Evolutionary conservation across 768 basidiomycete genomes (phyloP), one percentile per base, ranked within the genome.

Genomic region (Russula emetica): DNA sequence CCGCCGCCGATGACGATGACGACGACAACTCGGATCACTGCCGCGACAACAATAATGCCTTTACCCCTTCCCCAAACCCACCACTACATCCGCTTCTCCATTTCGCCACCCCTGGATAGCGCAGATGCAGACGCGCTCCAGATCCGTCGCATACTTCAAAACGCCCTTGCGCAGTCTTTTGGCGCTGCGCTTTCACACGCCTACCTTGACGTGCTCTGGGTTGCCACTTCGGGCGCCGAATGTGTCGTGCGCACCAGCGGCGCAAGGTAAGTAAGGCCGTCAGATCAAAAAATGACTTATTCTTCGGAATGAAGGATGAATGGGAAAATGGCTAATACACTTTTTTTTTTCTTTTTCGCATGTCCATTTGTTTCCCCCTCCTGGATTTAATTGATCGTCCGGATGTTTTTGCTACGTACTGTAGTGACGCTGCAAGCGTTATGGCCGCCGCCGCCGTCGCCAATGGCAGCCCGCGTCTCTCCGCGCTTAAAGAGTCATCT

Each of bases 131-230:
- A 85, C 30, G 74, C 71, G 20, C 74, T 86, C 8, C 72, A 72
- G 49, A 69, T 87, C 30, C 75, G 86, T 22, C 86, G 83, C 71
- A 62, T 76, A 2, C 70, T 89, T 24, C 83, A 85, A 68, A 82
- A 85, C 32, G 77, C 81, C 0, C 74, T 88, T 45, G 58, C 75
- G 9, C 81, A 83, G 68, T 75, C 78, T 10, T 86, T 86, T 66
- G 87, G 87, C 3, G 63, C 79, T 45, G 81, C 82, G 5, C 74
- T 74, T 10, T 78, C 85, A 1, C 76, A 78, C 53, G 78, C 77
- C 2, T 81, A 85, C 63, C 62, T 88, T 36, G 87, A 89, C 68
- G 72, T 89, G 11, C 73, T 90, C 20, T 84, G 82, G 78, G 68
- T 85, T 10, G 71, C 77, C 9, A 73, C 76, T 3, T 73, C 77